Base-by-base conservation (phyloP, 2,329 filamentous ascomycete genomes). In the Pseudocercospora macadamiae region DNA sequence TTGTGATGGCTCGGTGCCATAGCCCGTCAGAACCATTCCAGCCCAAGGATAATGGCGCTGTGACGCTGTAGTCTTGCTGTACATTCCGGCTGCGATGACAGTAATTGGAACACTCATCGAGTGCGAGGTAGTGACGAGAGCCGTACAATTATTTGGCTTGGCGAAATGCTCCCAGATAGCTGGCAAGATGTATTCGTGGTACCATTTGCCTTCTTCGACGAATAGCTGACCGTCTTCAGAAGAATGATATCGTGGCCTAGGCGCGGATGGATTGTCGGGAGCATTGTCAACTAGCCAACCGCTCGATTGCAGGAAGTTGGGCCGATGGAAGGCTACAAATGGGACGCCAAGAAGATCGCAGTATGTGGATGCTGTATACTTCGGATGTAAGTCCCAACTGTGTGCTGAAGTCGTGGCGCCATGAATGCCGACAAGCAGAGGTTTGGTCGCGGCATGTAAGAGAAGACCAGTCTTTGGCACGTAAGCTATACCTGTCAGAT, bases 191-290 rank as follows among this genome's bases (percentile, higher is more conserved):
- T 48, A 54, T 23, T 58, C 49, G 19, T 54, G 49, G n/a, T 48
- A 45, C 49, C 55, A 58, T n/a, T 37, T 16, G 6, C 36, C 49
- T 54, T 58, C 55, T 39, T 58, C 55, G 12, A 54, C 37, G 37
- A 58, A 58, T 6, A 47, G 25, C 9, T 25, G 21, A 9, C 21
- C 25, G 3, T 26, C 48, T 45, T 58, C 48, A 14, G 26, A 9
- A 5, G 37, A 10, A n/a, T 52, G 23, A 25, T 32, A 52, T 4
- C 42, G 37, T n/a, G 37, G 42, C 34, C 10, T 37, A 5, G 34
- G 34, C 3, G 44, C 30, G 8, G 8, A 9, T 8, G 53, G 53
- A 4, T 47, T 42, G 30, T 49, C 25, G 3, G 42, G 19, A 3
- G 53, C 4, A 14, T 45, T 44, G 14, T 55, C 53, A 9, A 55